A percentile compares a stretch with the other conserved stretches of the same genome.
phyloP scores from a whole-genome alignment of 352 stramenopile species.

The Phytophthora macrochlamydospora region DNA sequence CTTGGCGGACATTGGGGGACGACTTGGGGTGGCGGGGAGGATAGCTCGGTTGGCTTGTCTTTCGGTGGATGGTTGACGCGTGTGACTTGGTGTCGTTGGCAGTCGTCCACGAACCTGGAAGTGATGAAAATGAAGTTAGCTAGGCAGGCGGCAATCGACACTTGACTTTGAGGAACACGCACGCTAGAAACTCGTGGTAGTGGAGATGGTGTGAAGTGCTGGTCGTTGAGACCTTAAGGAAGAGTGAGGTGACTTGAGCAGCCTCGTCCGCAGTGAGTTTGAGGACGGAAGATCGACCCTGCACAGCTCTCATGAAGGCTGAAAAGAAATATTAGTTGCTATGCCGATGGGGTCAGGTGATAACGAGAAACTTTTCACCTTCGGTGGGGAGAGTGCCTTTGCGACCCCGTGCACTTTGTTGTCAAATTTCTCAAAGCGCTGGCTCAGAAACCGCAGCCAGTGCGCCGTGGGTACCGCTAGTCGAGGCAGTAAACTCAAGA shows the following conservation, averaged over 20 bases:
- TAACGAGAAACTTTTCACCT: constrained; percentile 21
- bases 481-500: constrained; percentile 24
- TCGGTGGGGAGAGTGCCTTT: constrained; percentile 34
- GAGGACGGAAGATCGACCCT: constrained; percentile 28
- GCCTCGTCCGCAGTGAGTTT: constrained; percentile 44
- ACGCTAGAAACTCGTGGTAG: constrained; percentile 51
- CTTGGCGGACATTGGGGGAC: neutral
- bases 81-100: neutral
- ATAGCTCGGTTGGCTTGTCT: neutral
- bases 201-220: constrained; percentile 26
- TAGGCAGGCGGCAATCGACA: neutral
- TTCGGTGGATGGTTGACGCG: neutral
- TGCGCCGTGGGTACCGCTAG: constrained; percentile 12
- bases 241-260: constrained; percentile 37
- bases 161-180: constrained; percentile 1
- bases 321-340: neutral
- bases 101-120: constrained; percentile 28
- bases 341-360: neutral
- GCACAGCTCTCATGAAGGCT: constrained; percentile 47
- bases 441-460: constrained; percentile 34
- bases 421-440: constrained; percentile 52
- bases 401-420: constrained; percentile 31
- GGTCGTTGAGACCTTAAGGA: constrained; percentile 33
- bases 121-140: neutral
- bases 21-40: neutral